Base-by-base conservation (phyloP, 495 filamentous ascomycete genomes). In the Aspergillus saccharolyticus region DNA sequence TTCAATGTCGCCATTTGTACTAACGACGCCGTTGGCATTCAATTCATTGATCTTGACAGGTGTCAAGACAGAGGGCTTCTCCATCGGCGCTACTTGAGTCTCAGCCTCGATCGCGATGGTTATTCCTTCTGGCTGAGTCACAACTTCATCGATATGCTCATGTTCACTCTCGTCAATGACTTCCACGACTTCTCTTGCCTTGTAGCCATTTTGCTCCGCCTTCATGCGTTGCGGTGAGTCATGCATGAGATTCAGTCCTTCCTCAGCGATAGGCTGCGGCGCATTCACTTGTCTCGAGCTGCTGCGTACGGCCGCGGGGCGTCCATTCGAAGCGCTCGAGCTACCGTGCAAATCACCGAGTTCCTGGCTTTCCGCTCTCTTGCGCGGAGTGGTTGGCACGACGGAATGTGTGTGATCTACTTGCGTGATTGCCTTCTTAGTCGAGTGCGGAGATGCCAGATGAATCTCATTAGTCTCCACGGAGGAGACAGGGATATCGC, bases 351-450 rank as follows among this genome's bases (percentile, higher is more conserved):
- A 69, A 18, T 59, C 64, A 22, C 68, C 68, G 12, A 71, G 58
- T 52, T 71, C 68, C 52, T 69, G 62, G 18, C 68, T 71, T 19
- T 45, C 61, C 44, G 59, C 21, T 17, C 63, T 63, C 46, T 49
- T 53, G 19, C 47, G 53, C 8, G 25, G 33, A n/a, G 54, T 52
- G 12, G 47, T 58, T 14, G 45, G 22, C 7, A 48, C 53, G 14
- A 58, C 19, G 4, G n/a, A 20, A 54, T 25, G 49, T 30, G 53
- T 17, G n/a, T 52, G 30, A 12, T 33, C 53, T 8, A 15, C 54
- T 4, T 50, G 30, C 1, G 19, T 20, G 3, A 51, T 44, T 3
- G 25, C 4, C 47, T 53, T 20, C 12, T 53, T 16, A 5, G 44
- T 19, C 21, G 43, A 57, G 14, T 49, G 55, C 0, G 44, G 17